These are phyloP conservation scores for Trichoderma sp. DNA, from an alignment of 2,329 filamentous ascomycete genomes.

Conservation along the genomic window DNA sequence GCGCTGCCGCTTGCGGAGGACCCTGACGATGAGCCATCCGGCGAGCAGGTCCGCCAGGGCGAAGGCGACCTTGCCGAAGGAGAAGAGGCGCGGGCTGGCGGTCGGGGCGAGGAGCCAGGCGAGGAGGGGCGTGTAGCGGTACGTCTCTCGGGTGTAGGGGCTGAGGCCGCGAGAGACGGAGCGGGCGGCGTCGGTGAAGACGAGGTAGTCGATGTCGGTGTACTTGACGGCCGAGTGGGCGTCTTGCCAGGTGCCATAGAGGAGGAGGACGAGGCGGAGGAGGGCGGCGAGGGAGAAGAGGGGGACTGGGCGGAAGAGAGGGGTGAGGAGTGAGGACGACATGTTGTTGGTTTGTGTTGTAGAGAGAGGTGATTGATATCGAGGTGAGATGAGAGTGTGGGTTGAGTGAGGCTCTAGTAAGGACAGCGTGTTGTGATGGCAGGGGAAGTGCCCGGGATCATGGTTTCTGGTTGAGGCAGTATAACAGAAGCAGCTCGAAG, in stretches of 20 bases:
- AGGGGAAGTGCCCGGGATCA: not conserved
- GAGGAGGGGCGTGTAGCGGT: conserved; percentile 92
- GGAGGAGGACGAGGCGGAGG: conserved; percentile 71
- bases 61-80: conserved; percentile 86
- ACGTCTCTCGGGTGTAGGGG: conserved; percentile 89
- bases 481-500: not conserved
- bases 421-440: conserved; percentile 25
- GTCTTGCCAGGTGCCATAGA: conserved; percentile 94
- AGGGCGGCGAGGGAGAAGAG: conserved; percentile 61
- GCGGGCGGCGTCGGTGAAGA: conserved; percentile 93
- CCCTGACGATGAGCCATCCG: conserved; percentile 69
- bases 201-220: conserved; percentile 97
- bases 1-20: conserved; percentile 42
- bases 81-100: conserved; percentile 63
- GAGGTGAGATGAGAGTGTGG: not conserved
- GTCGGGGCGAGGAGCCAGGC: conserved; percentile 91
- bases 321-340: conserved; percentile 26
- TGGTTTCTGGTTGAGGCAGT: not conserved
- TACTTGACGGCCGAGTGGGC: conserved; percentile 91
- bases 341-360: conserved; percentile 1
- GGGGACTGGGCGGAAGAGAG: conserved; percentile 43
- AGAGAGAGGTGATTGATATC: conserved; percentile 27
- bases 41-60: conserved; percentile 80
- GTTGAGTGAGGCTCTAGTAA: conserved; percentile 11
- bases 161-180: conserved; percentile 68